Base-by-base conservation (phyloP, 441 rosid genomes). In the Gossypium lobatum region DNA sequence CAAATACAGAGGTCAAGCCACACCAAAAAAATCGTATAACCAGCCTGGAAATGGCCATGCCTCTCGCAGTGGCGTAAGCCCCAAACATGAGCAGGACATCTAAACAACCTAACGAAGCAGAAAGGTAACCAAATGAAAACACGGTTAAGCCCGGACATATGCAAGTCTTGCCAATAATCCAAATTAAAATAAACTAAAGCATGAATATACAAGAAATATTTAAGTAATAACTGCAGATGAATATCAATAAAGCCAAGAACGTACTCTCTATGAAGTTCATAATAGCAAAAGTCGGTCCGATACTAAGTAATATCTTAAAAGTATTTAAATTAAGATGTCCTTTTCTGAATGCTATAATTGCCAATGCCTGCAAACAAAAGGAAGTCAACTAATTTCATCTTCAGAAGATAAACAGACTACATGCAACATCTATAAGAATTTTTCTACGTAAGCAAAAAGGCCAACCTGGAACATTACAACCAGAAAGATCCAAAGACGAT, bases 21-120 rank as follows among this genome's bases (percentile, higher is more conserved):
- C 90, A 85, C 98, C 98, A 96, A 78, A 94, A 85, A 78, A 96
- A 94, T 80, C 87, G 84, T 78, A 96, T 94, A 79, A 96, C 86
- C 72, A 96, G 85, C 83, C 98, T 89, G 54, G 99, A 94, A 80
- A 96, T 89, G 73, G 99, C 99, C 99, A 96, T 94, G 87, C 93
- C 99, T 85, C 98, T 88, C 14, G 98, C 89, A 34, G 95, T 87
- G 71, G 87, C 77, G 83, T 96, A 96, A 42, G 99, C 98, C 72
- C 99, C 99, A 82, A 82, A 93, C 92, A 87, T 94, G 77, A 96
- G 97, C 76, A 96, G 72, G 70, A 93, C 95, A 83, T 96, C 99
- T 70, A 94, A 86, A 87, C 83, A 85, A 81, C 95, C 99, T 96
- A 80, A 64, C 67, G 14, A 57, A 57, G 77, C 53, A 75, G 71